phyloP scores from a whole-genome alignment of 179 eudicot species.

The Camellia oleifera region DNA sequence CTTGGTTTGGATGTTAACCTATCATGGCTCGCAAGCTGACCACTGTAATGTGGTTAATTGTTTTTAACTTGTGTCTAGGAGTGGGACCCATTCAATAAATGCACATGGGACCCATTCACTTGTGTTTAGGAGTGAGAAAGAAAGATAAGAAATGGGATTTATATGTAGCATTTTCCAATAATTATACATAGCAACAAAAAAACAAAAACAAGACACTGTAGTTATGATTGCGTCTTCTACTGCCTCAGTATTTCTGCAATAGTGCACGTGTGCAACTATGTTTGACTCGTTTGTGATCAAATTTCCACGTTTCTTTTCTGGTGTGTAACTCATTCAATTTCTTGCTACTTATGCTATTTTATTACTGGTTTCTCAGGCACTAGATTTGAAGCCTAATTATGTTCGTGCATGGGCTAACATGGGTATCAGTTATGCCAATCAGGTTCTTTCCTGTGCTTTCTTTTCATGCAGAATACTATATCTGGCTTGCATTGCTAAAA shows the following conservation, averaged over 20 bases:
- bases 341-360: constrained; percentile 6
- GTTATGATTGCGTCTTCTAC: not conserved
- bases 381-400: constrained; percentile 94
- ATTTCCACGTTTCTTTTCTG: not conserved
- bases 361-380: constrained; percentile 55
- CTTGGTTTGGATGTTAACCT: not conserved
- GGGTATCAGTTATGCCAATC: constrained; percentile 98
- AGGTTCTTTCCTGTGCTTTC: constrained; percentile 43
- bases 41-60: not conserved
- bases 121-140: too few relatives aligned
- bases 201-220: not conserved
- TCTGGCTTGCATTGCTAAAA: not conserved
- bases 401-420: constrained; percentile 99
- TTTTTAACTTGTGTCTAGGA: not conserved
- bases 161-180: too few relatives aligned
- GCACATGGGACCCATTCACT: too few relatives aligned
- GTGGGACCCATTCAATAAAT: too few relatives aligned
- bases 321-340: not conserved
- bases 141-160: too few relatives aligned
- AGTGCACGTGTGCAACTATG: not conserved
- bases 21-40: not conserved
- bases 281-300: not conserved
- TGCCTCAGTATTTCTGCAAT: not conserved
- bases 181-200: not conserved
- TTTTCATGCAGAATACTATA: not conserved